A percentile compares a stretch with the other conserved stretches of the same genome.
phyloP scores from a whole-genome alignment of 495 filamentous ascomycete species.

The Penicillium cosmopolitanum region DNA sequence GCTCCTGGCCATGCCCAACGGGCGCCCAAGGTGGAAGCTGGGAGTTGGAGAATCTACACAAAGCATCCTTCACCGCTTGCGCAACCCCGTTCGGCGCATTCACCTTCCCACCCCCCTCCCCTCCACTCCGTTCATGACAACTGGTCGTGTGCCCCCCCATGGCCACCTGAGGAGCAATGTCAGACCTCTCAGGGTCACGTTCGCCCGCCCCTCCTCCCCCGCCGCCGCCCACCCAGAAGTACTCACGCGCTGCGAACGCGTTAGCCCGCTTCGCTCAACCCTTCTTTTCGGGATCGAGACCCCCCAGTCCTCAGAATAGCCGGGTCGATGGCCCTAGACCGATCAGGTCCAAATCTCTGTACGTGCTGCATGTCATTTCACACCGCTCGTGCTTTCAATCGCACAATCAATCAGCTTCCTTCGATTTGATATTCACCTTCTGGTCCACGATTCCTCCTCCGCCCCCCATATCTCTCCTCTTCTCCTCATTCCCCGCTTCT shows the following conservation, averaged over 20 bases:
- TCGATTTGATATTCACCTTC: conserved; percentile 10
- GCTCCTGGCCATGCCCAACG: conserved; percentile 8
- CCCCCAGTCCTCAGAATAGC: conserved; percentile 53
- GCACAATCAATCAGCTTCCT: conserved; percentile 1
- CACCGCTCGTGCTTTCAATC: conserved; percentile 24
- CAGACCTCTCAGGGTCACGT: conserved; percentile 46
- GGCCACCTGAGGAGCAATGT: conserved; percentile 44
- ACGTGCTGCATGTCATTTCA: conserved; percentile 28
- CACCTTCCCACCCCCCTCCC: conserved; percentile 13
- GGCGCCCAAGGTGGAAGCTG: background rate
- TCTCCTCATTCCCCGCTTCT: background rate
- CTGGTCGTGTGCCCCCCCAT: conserved; percentile 32
- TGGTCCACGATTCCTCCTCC: background rate
- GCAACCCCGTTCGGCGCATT: conserved; percentile 1
- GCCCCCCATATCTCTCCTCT: background rate
- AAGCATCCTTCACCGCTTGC: conserved; percentile 26
- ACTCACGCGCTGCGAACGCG: conserved; percentile 57
- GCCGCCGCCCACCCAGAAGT: conserved; percentile 56
- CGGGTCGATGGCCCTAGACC: conserved; percentile 43
- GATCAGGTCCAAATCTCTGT: conserved; percentile 49
- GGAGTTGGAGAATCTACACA: background rate
- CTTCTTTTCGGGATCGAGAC: conserved; percentile 58
- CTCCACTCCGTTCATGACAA: conserved; percentile 26
- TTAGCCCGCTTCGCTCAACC: conserved; percentile 61
- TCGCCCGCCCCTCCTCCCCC: conserved; percentile 47